Evolutionary conservation across 1,284 basidiomycete genomes (phyloP), one percentile per base, ranked within the genome.

Genomic region (Austroboletus niveus): DNA sequence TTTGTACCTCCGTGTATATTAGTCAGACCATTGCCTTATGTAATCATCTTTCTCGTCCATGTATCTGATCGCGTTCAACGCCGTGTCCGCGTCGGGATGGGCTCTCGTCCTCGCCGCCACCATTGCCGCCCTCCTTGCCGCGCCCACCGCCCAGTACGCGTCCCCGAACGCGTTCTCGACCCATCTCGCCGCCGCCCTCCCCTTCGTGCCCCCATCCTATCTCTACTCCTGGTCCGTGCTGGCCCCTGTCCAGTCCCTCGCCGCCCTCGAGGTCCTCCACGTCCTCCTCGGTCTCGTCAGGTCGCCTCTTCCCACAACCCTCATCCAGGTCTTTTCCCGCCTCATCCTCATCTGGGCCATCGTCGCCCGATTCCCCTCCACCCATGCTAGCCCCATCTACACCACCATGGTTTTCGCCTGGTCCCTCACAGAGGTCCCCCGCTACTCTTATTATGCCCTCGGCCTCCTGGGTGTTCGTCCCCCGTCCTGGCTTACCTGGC

Each of bases 361-460:
- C 59, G 69, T 74, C 11, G 63, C 48, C 22, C 57, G 52, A 48
- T 55, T 59, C 44, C 12, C 64, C 88, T 89, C 84, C 85, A 69
- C 67, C 15, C 87, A 84, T 57, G 69, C 76, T 5, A 88, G 84
- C 65, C 91, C 96, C 3, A 72, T 94, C 32, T 98, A 92, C 75
- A 83, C 92, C 4, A 86, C 87, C 46, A 96, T 98, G 93, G 81
- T 98, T 48, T 73, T 97, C 57, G 92, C 96, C 0, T 99, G 96
- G 96, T 87, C 90, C 2, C 61, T 89, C 52, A 94, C 94, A 39
- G 96, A 99, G 70, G 82, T 94, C 48, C 85, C 97, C 56, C 91
- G 96, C 29, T 99, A 99, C 72, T 72, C 85, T 8, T 97, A 90
- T 76, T 99, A 99, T 73, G 86, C 89, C 4, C 77, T 79, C 62